Base-by-base conservation (phyloP, 108 stramenopile genomes). In the Conticribra guillardii region DNA sequence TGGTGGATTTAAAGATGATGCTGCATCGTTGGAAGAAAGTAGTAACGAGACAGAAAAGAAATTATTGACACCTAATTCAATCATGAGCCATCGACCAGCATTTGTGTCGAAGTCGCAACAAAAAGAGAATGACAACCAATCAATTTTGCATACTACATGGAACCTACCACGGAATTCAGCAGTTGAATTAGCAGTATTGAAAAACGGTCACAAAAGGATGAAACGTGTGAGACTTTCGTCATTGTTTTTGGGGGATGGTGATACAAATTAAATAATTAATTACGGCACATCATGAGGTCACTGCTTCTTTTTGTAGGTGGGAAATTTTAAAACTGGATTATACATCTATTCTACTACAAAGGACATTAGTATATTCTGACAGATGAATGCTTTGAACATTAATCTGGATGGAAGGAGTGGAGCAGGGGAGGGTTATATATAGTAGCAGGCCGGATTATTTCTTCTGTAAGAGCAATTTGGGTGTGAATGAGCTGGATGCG, bases 141-240 rank as follows among this genome's bases (percentile, higher is more conserved):
- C 58, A 4, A 14, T 21, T 15, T n/a, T n/a, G n/a, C n/a, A n/a
- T n/a, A n/a, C n/a, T n/a, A n/a, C 18, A 19, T 55, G 67, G 73
- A 60, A 64, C 34, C 67, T 71, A 18, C 66, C 47, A 21, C 48
- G 11, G n/a, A 60, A 60, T 53, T 30, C 60, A 27, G 79, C 45
- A 22, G 74, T 76, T 19, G 80, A 81, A 54, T 66, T 77, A 69
- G 76, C 80, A 32, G 34, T 77, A 3, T 67, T 79, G 49, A 33
- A 30, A 56, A 67, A 23, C 26, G 59, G 49, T 5, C 60, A 79
- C 47, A 53, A 65, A 56, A n/a, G 54, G 54, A 79, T 79, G 79
- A 79, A 50, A 47, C 74, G 75, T 30, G 50, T 81, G 24, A 44
- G 64, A 44, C 70, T 81, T 11, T 75, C 59, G 27, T 71, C 74